Base-by-base conservation (phyloP, 1,284 basidiomycete genomes). In the Tetrapyrgos nigripes region DNA sequence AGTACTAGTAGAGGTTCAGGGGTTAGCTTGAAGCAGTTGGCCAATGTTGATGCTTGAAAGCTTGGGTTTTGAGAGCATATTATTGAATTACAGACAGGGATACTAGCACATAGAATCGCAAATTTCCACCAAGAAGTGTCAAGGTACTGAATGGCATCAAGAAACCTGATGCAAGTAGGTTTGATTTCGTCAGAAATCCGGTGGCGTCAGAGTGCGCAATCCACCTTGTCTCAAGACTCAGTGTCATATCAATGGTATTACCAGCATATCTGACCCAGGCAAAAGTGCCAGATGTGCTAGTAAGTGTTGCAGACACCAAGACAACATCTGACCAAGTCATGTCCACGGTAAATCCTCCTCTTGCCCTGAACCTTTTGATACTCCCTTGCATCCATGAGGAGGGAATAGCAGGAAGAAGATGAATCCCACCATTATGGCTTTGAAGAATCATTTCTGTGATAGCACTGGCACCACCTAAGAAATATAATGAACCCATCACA, bases 401-500 rank as follows among this genome's bases (percentile, higher is more conserved):
- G 6, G 64, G 64, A 13, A 66, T 51, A 26, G 64, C 64, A 3
- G 62, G 62, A 6, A 66, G 48, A 9, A 64, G 51, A 50, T 66
- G 64, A 17, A 66, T 61, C 45, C 61, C 64, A 3, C 59, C 64
- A 33, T 62, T 60, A 17, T 66, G 64, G 17, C 60, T 62, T 51
- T 66, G 64, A 24, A 66, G 49, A n/a, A 66, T 58, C 31, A 63
- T 55, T 50, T 66, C 64, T n/a, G 61, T 55, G 4, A 66, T 54
- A 3, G 63, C 58, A 48, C 50, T 59, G 14, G 53, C 49, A 24
- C 58, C 58, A 26, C 58, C 58, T 59, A 40, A 4, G 28, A 8
- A 17, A 55, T 8, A 31, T 28, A 6, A 46, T 14, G 19, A 21
- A 40, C 4, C 23, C 46, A n/a, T 33, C 4, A 26, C 46, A n/a